phyloP scores from a whole-genome alignment of 192 early-diverging fungal genomes.

The Glomus cerebriforme region DNA sequence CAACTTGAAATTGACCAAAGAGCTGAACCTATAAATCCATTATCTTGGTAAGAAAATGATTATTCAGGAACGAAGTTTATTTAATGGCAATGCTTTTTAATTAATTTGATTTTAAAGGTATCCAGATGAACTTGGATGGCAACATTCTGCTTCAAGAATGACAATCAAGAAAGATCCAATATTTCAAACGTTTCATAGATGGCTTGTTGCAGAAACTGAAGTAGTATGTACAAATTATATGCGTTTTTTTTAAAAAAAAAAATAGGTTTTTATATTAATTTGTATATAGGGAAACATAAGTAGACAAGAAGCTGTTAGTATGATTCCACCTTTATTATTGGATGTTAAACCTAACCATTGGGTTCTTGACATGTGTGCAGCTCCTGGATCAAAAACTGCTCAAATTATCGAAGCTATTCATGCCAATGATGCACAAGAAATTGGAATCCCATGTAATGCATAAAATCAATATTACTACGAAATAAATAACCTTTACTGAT shows the following conservation, averaged over 20 bases:
- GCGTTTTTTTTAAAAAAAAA: background rate
- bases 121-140: conserved; percentile 91
- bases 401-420: conserved; percentile 86
- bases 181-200: conserved; percentile 85
- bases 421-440: conserved; percentile 52
- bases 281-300: conserved; percentile 81
- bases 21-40: conserved; percentile 72
- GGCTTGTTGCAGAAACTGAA: conserved; percentile 97
- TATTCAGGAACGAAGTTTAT: background rate
- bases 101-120: conserved; percentile 50
- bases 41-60: conserved; percentile 67
- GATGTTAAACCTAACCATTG: conserved; percentile 87
- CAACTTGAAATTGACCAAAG: conserved; percentile 69
- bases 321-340: conserved; percentile 95
- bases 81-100: background rate
- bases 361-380: conserved; percentile 95
- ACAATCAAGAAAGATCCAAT: conserved; percentile 76
- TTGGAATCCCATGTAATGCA: conserved; percentile 52
- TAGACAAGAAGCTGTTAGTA: conserved; percentile 95
- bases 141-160: conserved; percentile 74
- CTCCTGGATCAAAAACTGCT: conserved; percentile 97
- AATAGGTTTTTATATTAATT: conserved; percentile 2
- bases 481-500: background rate
- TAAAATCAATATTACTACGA: background rate
- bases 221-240: conserved; percentile 47